A percentile compares a stretch with the other conserved stretches of the same genome.
Conservation (phyloP, 805 yeast genomes). For the Monosporozyma solicola region DNA sequence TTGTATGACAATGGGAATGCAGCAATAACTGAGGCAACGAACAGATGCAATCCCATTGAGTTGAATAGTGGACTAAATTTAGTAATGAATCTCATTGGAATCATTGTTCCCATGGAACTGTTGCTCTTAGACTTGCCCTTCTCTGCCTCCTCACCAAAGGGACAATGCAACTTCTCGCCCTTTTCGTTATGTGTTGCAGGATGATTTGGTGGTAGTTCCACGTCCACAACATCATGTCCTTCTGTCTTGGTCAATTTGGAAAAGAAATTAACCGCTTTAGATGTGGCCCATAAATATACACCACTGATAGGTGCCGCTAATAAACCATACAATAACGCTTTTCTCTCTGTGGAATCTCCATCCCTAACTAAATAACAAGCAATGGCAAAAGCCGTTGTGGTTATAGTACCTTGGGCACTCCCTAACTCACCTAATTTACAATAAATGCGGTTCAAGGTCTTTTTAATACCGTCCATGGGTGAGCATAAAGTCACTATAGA, state of each 20-base stretch:
- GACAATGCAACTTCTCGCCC: slow-evolving; percentile 10
- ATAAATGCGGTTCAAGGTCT: slow-evolving; percentile 12
- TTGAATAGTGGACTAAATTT: background rate
- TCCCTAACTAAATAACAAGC: slow-evolving; percentile 32
- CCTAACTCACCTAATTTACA: slow-evolving; percentile 18
- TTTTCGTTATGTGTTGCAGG: slow-evolving; percentile 7
- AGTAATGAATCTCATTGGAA: background rate
- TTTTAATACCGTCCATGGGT: slow-evolving; percentile 13
- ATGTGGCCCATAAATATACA: slow-evolving; percentile 5
- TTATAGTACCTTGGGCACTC: slow-evolving; percentile 36
- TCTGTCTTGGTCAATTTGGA: background rate
- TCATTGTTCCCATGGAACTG: background rate
- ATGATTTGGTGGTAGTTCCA: slow-evolving; percentile 10
- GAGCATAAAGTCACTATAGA: slow-evolving; percentile 27
- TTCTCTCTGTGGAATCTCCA: background rate
- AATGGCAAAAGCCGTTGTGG: slow-evolving; percentile 43
- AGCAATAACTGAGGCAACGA: background rate
- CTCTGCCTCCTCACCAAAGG: slow-evolving; percentile 5
- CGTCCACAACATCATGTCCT: background rate
- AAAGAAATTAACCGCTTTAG: background rate
- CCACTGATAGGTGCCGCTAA: slow-evolving; percentile 10
- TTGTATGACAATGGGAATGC: background rate
- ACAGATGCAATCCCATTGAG: background rate
- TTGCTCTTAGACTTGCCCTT: background rate
- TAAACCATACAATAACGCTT: slow-evolving; percentile 7